Conservation (phyloP, 2,329 filamentous ascomycete species). For the Pseudopyrenochaeta lycopersici region DNA sequence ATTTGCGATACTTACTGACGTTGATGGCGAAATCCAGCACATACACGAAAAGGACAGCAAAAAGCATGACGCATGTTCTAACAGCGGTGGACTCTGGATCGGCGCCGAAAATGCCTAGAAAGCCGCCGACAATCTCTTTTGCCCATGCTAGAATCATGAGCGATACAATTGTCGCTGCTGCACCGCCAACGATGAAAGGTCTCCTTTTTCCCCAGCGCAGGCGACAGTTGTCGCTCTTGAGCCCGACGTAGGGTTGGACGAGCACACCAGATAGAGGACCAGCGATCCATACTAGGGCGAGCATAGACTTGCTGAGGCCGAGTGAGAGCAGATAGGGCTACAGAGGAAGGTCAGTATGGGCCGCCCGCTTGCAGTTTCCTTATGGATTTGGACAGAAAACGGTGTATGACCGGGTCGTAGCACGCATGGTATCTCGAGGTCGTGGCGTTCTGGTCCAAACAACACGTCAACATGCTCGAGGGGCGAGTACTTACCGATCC, state of each 20-base stretch:
- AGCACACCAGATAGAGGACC: conserved; percentile 63
- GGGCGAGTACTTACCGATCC: conserved; percentile 69
- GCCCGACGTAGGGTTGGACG: conserved; percentile 64
- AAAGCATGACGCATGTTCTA: conserved; percentile 73
- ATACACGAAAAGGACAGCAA: conserved; percentile 88
- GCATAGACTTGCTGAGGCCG: conserved; percentile 61
- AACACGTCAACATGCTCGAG: too few relatives aligned
- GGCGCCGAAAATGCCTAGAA: conserved; percentile 76
- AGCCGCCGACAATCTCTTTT: conserved; percentile 66
- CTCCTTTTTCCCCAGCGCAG: conserved; percentile 60
- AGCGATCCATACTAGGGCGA: conserved; percentile 65
- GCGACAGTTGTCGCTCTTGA: conserved; percentile 61
- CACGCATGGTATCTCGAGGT: too few relatives aligned
- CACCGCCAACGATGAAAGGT: conserved; percentile 62
- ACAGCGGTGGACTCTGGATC: conserved; percentile 71
- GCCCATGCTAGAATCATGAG: conserved; percentile 62
- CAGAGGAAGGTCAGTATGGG: conserved; percentile 1
- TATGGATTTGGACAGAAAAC: too few relatives aligned
- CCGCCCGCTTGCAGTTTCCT: neutral
- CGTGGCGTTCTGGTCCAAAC: too few relatives aligned
- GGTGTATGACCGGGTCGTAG: too few relatives aligned
- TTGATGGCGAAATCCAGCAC: conserved; percentile 95
- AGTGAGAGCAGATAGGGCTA: conserved; percentile 63
- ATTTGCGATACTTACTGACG: conserved; percentile 66
- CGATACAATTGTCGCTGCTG: conserved; percentile 58